phyloP scores from a whole-genome alignment of 2,329 filamentous ascomycete genomes.

The Aspergillus piperis region DNA sequence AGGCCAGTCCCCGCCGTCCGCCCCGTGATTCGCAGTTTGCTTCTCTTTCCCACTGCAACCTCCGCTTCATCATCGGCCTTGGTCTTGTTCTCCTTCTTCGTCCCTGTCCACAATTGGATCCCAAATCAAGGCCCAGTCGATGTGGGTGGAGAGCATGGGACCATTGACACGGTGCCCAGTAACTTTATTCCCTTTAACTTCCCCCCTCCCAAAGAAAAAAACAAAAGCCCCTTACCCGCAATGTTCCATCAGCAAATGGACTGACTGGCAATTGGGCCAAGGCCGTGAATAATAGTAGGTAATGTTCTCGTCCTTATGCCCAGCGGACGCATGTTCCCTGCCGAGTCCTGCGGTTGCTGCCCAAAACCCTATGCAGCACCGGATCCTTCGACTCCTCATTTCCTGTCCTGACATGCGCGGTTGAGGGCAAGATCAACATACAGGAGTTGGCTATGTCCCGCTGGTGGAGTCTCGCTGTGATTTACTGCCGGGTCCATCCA shows the following conservation, averaged over 20 bases:
- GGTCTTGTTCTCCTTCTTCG: background rate
- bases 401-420: slow-evolving; percentile 17
- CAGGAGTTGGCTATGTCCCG: slow-evolving; percentile 15
- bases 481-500: slow-evolving; percentile 20
- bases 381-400: slow-evolving; percentile 19
- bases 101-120: background rate
- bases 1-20: background rate
- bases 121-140: background rate
- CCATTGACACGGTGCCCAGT: slow-evolving; percentile 5
- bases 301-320: slow-evolving; percentile 13
- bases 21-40: background rate
- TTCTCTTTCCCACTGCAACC: background rate
- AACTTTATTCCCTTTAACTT: slow-evolving; percentile 4
- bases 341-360: slow-evolving; percentile 25
- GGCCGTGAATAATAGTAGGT: slow-evolving; percentile 9
- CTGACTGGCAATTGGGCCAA: slow-evolving; percentile 17
- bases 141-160: background rate
- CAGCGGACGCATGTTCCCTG: slow-evolving; percentile 24
- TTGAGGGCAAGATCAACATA: slow-evolving; percentile 23
- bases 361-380: slow-evolving; percentile 24
- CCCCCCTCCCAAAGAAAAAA: background rate
- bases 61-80: background rate
- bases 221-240: background rate
- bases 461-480: slow-evolving; percentile 16
- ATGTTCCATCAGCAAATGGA: slow-evolving; percentile 6